These are phyloP conservation scores for Phylloporus rhodoxanthus DNA, from an alignment of 768 basidiomycete genomes.

Conservation along the genomic window DNA sequence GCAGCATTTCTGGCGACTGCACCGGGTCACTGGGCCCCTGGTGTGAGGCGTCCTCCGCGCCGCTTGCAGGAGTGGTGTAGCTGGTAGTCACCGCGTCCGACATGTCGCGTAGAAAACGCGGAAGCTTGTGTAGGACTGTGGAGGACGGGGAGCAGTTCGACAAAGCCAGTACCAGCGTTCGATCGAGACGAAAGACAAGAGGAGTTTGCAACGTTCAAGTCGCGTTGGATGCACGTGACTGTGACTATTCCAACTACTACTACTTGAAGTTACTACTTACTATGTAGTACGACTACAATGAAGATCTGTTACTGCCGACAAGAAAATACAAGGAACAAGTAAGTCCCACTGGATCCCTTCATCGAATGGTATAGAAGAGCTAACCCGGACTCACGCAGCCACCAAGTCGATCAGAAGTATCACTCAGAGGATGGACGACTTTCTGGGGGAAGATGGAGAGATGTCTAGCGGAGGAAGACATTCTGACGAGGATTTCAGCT, in stretches of 20 bases:
- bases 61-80: slow-evolving; percentile 28
- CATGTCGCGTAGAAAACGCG: slow-evolving; percentile 11
- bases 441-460: slow-evolving; percentile 9
- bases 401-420: neutral
- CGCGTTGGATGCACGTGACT: slow-evolving; percentile 31
- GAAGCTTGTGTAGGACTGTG: neutral
- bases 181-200: slow-evolving; percentile 12
- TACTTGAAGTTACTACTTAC: too few species aligned
- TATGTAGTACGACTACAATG: slow-evolving; percentile 8
- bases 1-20: slow-evolving; percentile 48
- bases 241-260: slow-evolving; percentile 16
- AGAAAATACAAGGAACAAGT: neutral
- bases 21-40: slow-evolving; percentile 47
- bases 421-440: slow-evolving; percentile 11
- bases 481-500: slow-evolving; percentile 17
- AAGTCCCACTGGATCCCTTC: neutral
- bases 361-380: neutral
- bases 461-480: slow-evolving; percentile 10
- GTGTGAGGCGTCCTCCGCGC: slow-evolving; percentile 37
- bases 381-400: neutral
- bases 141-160: neutral
- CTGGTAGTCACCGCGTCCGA: slow-evolving; percentile 15
- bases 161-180: neutral
- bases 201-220: slow-evolving; percentile 17
- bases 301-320: slow-evolving; percentile 1